These are phyloP conservation scores for Physcomitrellopsis africana DNA, from an alignment of 225 moss, liverwort and hornwort genomes.

Conservation along the genomic window DNA sequence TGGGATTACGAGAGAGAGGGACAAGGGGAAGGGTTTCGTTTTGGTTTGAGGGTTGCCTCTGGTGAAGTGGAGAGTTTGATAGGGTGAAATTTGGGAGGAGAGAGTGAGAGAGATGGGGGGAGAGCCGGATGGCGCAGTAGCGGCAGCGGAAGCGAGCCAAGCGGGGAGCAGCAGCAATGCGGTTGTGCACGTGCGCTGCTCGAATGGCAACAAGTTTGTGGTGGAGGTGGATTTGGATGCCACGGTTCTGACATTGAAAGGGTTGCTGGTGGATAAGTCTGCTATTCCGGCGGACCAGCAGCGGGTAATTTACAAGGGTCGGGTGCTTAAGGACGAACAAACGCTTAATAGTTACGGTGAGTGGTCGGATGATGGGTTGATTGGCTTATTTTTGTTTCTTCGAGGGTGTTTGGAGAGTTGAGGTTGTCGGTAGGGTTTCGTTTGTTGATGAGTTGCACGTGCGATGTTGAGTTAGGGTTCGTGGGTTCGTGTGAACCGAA, in stretches of 20 bases:
- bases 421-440: background rate
- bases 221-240: slow-evolving; percentile 82
- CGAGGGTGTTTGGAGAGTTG: background rate
- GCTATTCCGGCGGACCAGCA: slow-evolving; percentile 97
- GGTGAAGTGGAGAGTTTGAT: too few relatives aligned
- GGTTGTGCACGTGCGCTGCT: slow-evolving; percentile 82
- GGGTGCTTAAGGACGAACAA: slow-evolving; percentile 93
- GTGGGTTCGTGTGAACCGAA: background rate
- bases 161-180: slow-evolving; percentile 22
- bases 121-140: slow-evolving; percentile 61
- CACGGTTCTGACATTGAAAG: slow-evolving; percentile 70
- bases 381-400: background rate
- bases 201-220: slow-evolving; percentile 95
- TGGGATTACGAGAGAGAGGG: too few relatives aligned
- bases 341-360: slow-evolving; percentile 84
- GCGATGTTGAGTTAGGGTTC: slow-evolving; percentile 38
- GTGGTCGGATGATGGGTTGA: slow-evolving; percentile 11
- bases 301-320: slow-evolving; percentile 96
- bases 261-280: slow-evolving; percentile 76
- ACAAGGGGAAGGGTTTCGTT: too few relatives aligned
- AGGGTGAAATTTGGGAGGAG: background rate
- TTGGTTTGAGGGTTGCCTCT: too few relatives aligned
- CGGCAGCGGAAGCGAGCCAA: slow-evolving; percentile 27
- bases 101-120: slow-evolving; percentile 51
- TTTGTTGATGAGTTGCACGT: background rate